These are phyloP conservation scores for Neurospora tetrasperma DNA, from an alignment of 495 filamentous ascomycete species.

Conservation along the genomic window DNA sequence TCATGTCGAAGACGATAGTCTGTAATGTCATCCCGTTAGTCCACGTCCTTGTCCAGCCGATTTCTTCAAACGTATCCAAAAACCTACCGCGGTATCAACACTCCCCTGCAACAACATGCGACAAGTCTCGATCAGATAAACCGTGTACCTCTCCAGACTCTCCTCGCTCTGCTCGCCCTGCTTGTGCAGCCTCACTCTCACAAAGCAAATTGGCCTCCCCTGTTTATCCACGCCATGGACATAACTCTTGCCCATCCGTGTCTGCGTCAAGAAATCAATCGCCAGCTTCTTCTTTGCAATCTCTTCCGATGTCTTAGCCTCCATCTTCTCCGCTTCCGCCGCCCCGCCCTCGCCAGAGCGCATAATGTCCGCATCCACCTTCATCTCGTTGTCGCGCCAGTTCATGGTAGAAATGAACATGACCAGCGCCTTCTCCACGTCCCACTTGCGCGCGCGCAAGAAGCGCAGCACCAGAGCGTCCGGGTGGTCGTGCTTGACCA, in stretches of 20 bases:
- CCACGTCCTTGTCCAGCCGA: no score
- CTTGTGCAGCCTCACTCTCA: conserved; percentile 71
- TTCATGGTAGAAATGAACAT: conserved; percentile 93
- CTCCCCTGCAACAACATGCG: conserved; percentile 68
- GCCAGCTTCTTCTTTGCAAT: conserved; percentile 52
- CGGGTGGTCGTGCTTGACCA: conserved; percentile 94
- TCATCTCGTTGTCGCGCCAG: conserved; percentile 73
- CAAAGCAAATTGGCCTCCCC: conserved; percentile 79
- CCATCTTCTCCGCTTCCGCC: conserved; percentile 45
- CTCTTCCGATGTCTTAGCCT: conserved; percentile 21
- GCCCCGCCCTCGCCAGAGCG: conserved; percentile 61
- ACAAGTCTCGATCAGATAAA: conserved; percentile 89
- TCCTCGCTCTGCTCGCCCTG: conserved; percentile 73
- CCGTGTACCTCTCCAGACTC: conserved; percentile 76
- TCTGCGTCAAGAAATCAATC: conserved; percentile 74
- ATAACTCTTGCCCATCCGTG: conserved; percentile 90
- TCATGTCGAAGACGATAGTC: conserved; percentile 94
- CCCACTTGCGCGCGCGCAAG: conserved; percentile 90
- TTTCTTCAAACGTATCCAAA: no score
- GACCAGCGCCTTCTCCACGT: conserved; percentile 81
- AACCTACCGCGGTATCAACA: conserved; percentile 72
- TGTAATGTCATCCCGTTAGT: conserved; percentile 14
- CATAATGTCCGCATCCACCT: conserved; percentile 84
- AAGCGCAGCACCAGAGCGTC: conserved; percentile 83
- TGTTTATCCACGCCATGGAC: conserved; percentile 78